These are phyloP conservation scores for Pelargonium citronellum DNA, from an alignment of 441 rosid species.

Conservation along the genomic window DNA sequence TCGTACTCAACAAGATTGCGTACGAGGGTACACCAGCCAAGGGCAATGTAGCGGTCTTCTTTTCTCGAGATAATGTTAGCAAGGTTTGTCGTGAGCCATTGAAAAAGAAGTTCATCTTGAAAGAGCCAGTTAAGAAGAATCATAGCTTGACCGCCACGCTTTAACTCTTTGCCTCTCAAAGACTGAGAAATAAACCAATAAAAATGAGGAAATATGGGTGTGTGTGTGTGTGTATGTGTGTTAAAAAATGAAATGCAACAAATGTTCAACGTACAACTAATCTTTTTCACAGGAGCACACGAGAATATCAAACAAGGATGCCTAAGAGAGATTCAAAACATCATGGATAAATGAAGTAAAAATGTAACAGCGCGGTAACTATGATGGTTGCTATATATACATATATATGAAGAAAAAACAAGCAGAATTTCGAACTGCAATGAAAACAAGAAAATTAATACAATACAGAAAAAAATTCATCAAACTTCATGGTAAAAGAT, in stretches of 20 bases:
- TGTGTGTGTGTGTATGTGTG: no score
- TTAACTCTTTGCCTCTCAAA: slow-evolving; percentile 49
- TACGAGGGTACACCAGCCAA: slow-evolving; percentile 91
- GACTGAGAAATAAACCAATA: slow-evolving; percentile 37
- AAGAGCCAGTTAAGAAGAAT: slow-evolving; percentile 63
- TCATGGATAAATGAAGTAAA: not conserved
- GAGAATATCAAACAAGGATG: not conserved
- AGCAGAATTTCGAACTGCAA: not conserved
- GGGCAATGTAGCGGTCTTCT: slow-evolving; percentile 58
- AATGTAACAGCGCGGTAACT: not conserved
- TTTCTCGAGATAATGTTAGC: slow-evolving; percentile 42
- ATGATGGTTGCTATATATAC: not conserved
- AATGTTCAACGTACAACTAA: not conserved
- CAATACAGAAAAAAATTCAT: not conserved
- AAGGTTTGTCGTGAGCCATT: slow-evolving; percentile 40
- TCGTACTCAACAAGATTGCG: slow-evolving; percentile 56
- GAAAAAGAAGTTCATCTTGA: slow-evolving; percentile 60
- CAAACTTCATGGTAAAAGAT: not conserved
- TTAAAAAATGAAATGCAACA: not conserved
- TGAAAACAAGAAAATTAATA: not conserved
- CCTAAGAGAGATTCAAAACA: not conserved
- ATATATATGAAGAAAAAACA: not conserved
- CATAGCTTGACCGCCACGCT: slow-evolving; percentile 46
- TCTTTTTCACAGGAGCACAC: not conserved
- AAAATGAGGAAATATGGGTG: not conserved